These are phyloP conservation scores for Fusarium sambucinum DNA, from an alignment of 2,329 filamentous ascomycete species.

Conservation along the genomic window DNA sequence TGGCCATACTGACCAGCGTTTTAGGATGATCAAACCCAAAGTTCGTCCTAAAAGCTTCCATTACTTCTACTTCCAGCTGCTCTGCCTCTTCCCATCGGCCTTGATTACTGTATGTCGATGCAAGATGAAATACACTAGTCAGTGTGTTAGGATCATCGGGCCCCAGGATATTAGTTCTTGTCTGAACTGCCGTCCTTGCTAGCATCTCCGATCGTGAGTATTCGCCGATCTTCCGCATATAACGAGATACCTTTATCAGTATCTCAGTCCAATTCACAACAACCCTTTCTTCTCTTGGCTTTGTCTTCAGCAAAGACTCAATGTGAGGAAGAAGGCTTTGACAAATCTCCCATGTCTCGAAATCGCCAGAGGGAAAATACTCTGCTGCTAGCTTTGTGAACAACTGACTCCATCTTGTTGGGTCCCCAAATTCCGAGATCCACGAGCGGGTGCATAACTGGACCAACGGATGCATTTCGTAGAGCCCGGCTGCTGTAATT, in stretches of 20 bases:
- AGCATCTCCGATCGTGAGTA: background rate
- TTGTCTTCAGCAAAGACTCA: background rate
- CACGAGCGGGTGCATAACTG: slow-evolving; percentile 5
- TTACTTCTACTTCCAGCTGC: background rate
- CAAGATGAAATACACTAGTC: rapidly evolving
- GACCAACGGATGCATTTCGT: slow-evolving; percentile 4
- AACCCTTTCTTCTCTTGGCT: background rate
- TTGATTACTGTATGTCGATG: background rate
- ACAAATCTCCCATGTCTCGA: background rate
- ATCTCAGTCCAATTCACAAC: background rate
- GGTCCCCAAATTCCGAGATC: background rate
- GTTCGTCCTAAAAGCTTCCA: background rate
- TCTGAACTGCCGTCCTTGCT: background rate
- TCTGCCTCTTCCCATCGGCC: background rate
- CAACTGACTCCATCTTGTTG: background rate
- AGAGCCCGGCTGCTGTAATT: background rate
- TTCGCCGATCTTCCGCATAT: background rate
- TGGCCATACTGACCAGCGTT: background rate
- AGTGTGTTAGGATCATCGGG: background rate
- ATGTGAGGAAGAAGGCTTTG: background rate
- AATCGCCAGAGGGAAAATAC: background rate
- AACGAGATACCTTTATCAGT: background rate
- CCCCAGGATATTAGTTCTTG: too few species aligned
- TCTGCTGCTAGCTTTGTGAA: background rate
- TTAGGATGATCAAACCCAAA: background rate